Base-by-base conservation (phyloP, 768 basidiomycete species). In the Tulasnella sp. region DNA sequence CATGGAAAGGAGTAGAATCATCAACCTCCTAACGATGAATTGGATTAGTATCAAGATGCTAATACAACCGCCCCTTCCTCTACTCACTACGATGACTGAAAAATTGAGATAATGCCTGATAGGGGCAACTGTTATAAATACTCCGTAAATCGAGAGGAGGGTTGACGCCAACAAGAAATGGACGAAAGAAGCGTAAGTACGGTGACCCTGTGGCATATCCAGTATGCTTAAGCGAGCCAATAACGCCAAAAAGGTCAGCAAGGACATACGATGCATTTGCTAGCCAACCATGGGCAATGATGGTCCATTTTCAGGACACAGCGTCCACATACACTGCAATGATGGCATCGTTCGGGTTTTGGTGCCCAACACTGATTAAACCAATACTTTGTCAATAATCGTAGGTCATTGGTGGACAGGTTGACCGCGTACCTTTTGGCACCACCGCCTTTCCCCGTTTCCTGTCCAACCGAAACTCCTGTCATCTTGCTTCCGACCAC, bases 281-380 rank as follows among this genome's bases (percentile, higher is more conserved):
- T 66, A 32, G 79, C 86, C 20, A 89, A 66, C 86, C 86, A 90
- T 5, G 80, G 82, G 61, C 86, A 90, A 59, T 90, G 87, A 59
- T 89, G 87, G 62, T 90, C 86, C 82, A 87, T 81, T 66, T 87
- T 89, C 33, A 89, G 66, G 9, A 88, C 80, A 61, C 87, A 89
- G 32, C 83, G 73, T 32, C 77, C 76, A 61, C 86, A 90, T 28
- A 73, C 61, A 12, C 70, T 73, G 60, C 84, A 90, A 59, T 90
- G 86, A 60, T 89, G 86, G 1, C 83, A 65, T 42, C 87, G 71
- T 58, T 87, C 84, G 4, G 85, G 83, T 65, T 83, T 86, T 0
- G 82, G 79, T 44, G 75, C 77, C 77, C 77, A 82, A 61, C 86
- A 90, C 54, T 78, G 66, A 44, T 6, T 53, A 29, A 15, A 41